These are phyloP conservation scores for Endocladia muricata DNA, from an alignment of 31 red algal genomes.

Conservation along the genomic window DNA sequence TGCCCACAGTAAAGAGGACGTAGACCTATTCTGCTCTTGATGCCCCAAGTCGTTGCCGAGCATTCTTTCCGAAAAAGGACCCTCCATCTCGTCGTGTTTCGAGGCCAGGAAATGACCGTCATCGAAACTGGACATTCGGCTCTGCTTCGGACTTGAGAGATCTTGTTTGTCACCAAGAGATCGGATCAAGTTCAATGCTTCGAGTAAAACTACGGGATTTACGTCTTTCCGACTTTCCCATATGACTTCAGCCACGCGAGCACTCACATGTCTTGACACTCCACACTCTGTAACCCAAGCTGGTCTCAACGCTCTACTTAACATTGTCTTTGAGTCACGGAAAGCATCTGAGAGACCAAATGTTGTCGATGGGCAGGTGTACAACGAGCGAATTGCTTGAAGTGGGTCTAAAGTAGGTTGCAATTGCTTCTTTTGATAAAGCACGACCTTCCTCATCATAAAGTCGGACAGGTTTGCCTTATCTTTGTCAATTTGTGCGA, in stretches of 20 bases:
- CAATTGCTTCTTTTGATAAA: constrained; percentile 50
- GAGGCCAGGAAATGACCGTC: constrained; percentile 39
- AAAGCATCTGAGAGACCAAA: constrained; percentile 35
- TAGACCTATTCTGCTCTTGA: background rate
- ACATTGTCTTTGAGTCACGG: constrained; percentile 19
- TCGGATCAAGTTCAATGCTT: constrained; percentile 33
- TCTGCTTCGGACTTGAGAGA: background rate
- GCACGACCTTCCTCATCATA: constrained; percentile 30
- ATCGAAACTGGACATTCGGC: constrained; percentile 53
- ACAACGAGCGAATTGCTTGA: constrained; percentile 35
- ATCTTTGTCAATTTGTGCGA: constrained; percentile 61
- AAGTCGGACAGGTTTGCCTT: constrained; percentile 34
- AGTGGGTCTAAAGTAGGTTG: constrained; percentile 38
- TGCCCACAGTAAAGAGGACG: constrained; percentile 44
- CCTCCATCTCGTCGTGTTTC: constrained; percentile 23
- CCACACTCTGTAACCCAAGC: constrained; percentile 42
- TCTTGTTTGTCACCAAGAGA: constrained; percentile 11
- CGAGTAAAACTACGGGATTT: constrained; percentile 28
- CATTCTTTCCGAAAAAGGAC: constrained; percentile 37
- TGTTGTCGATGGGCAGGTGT: constrained; percentile 36
- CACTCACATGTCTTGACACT: constrained; percentile 21
- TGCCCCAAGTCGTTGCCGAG: background rate
- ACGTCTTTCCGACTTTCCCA: constrained; percentile 54
- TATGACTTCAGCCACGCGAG: constrained; percentile 41
- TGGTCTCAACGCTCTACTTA: constrained; percentile 49